These are phyloP conservation scores for Glonium stellatum DNA, from an alignment of 495 filamentous ascomycete species.

Conservation along the genomic window DNA sequence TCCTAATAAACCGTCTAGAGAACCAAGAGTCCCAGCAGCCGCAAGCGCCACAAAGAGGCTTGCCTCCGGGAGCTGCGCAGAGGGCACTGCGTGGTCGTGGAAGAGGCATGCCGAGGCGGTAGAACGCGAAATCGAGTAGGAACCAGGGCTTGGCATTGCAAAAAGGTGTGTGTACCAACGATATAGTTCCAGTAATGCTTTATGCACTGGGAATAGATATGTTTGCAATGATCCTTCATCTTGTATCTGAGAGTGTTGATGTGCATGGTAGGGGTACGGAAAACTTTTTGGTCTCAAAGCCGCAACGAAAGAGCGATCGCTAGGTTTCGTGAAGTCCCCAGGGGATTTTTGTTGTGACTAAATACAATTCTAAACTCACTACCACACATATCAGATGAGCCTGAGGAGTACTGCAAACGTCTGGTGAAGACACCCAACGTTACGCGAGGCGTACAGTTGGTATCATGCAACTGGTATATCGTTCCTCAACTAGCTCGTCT, in stretches of 20 bases:
- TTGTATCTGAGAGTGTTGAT: neutral
- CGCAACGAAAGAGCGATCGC: no score
- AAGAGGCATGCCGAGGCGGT: slow-evolving; percentile 85
- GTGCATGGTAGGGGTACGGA: neutral
- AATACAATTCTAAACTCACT: no score
- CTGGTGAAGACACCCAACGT: neutral
- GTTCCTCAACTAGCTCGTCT: neutral
- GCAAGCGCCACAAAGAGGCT: slow-evolving; percentile 65
- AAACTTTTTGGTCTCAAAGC: no score
- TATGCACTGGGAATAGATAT: neutral
- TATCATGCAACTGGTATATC: neutral
- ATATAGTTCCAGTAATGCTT: neutral
- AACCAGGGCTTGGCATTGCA: neutral
- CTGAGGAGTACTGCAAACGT: neutral
- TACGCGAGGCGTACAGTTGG: neutral
- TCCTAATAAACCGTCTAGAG: slow-evolving; percentile 32
- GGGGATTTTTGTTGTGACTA: no score
- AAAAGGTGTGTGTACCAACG: neutral
- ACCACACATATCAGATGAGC: neutral
- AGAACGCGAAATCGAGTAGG: slow-evolving; percentile 14
- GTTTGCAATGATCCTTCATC: neutral
- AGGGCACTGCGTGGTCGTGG: slow-evolving; percentile 67
- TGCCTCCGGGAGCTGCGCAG: slow-evolving; percentile 91
- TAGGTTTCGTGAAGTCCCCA: no score
- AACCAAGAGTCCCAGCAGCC: slow-evolving; percentile 85